These are phyloP conservation scores for Stemphylium beticola DNA, from an alignment of 2,329 filamentous ascomycete genomes.

Conservation along the genomic window DNA sequence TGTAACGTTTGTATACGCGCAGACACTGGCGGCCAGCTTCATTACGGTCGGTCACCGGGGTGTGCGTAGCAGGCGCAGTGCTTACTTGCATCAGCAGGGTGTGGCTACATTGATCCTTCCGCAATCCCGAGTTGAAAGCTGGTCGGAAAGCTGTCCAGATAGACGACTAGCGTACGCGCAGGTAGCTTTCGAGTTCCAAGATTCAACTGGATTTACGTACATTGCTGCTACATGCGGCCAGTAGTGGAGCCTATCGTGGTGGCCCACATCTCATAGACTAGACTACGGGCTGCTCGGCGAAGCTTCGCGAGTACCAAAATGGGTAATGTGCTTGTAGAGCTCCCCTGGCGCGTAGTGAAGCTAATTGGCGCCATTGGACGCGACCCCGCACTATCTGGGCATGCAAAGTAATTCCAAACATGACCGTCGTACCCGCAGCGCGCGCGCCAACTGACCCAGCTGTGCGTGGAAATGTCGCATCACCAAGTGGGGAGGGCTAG, in stretches of 20 bases:
- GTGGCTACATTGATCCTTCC: constrained; percentile 4
- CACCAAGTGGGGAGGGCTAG: constrained; percentile 44
- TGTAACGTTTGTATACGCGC: not conserved
- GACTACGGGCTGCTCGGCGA: constrained; percentile 21
- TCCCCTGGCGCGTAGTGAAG: constrained; percentile 28
- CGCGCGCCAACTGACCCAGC: constrained; percentile 25
- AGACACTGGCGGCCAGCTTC: not conserved
- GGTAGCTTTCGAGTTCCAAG: constrained; percentile 16
- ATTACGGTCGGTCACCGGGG: not conserved
- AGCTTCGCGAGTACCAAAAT: constrained; percentile 18
- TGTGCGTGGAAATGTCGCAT: constrained; percentile 28
- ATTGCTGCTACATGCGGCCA: constrained; percentile 12
- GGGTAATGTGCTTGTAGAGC: constrained; percentile 21
- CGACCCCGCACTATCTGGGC: constrained; percentile 43
- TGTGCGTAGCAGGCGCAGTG: not conserved
- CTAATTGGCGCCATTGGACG: constrained; percentile 41
- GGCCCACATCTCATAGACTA: constrained; percentile 19
- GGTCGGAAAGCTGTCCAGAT: constrained; percentile 27
- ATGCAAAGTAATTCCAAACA: constrained; percentile 43
- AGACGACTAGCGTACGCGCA: constrained; percentile 17
- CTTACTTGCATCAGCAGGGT: constrained; percentile 1
- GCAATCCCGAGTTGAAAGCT: constrained; percentile 11
- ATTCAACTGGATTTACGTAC: constrained; percentile 26
- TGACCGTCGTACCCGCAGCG: constrained; percentile 35
- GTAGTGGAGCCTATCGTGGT: constrained; percentile 10